Evolutionary conservation across 768 basidiomycete species (phyloP), one percentile per base, ranked within the genome.

Genomic region (Sporobolomyces pararoseus): DNA sequence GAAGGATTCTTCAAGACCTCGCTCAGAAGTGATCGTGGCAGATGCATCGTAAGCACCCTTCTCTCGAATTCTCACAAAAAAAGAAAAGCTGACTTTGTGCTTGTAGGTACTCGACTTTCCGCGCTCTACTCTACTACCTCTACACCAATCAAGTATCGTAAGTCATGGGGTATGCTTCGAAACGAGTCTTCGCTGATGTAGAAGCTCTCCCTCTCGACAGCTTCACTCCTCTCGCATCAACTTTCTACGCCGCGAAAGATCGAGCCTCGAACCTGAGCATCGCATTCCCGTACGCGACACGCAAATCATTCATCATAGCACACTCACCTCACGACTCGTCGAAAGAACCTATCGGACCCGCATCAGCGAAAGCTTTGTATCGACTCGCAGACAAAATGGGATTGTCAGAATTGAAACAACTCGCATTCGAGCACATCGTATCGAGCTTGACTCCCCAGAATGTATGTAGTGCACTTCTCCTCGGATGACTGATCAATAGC

Each of bases 351-450:
- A 55, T 65, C 16, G 69, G 75, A 39, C 80, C 80, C 3, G 76
- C 78, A 10, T 78, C 76, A 31, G 78, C 79, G 29, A 82, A 81
- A 71, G 80, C 81, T 14, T 74, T 81, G 21, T 77, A 77, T 55
- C 64, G 72, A 25, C 46, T 77, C 3, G 72, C 74, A 0, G 75
- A 79, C 70, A 81, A 77, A 75, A 76, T 82, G 50, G 78, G 79
- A 27, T 57, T 82, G n/a, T 75, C 63, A 4, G 76, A 80, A 4
- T 63, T 82, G 42, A 80, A 80, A 59, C 69, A 78, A 37, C 67
- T 80, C 50, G 80, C 81, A 25, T 80, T 78, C 65, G 79, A 80
- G 49, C 81, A 82, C 71, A 80, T 82, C 60, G 77, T 78, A 27
- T 68, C 68, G 5, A 74, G 75, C 17, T 65, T 82, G 58, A 80